Conservation (phyloP, 2,329 filamentous ascomycete genomes). For the Pseudocercospora macadamiae region DNA sequence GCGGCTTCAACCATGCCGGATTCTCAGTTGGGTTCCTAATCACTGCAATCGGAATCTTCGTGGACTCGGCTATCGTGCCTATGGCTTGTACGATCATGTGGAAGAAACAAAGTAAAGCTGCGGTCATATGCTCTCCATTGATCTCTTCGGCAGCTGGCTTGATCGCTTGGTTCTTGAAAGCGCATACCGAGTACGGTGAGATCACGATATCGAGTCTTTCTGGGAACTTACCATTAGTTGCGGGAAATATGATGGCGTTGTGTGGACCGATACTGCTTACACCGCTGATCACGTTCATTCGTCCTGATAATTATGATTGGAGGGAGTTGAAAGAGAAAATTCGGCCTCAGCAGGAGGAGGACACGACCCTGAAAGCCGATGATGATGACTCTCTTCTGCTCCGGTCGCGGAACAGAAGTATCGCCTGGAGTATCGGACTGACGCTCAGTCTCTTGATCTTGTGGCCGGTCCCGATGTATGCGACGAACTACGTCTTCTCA, state of each 20-base stretch:
- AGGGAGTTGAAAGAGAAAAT: slow-evolving; percentile 62
- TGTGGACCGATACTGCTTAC: slow-evolving; percentile 71
- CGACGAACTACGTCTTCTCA: slow-evolving; percentile 51
- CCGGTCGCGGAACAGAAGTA: slow-evolving; percentile 13
- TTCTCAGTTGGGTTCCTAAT: slow-evolving; percentile 52
- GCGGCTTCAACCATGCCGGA: slow-evolving; percentile 52
- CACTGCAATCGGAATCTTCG: slow-evolving; percentile 43
- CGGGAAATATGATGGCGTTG: slow-evolving; percentile 70
- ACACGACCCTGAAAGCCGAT: too few relatives aligned
- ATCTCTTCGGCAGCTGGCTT: slow-evolving; percentile 62
- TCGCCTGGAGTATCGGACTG: slow-evolving; percentile 54
- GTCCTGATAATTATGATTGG: slow-evolving; percentile 79
- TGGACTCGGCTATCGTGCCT: slow-evolving; percentile 51
- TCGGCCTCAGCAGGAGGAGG: slow-evolving; percentile 33
- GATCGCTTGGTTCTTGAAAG: slow-evolving; percentile 22
- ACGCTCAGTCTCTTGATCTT: slow-evolving; percentile 56
- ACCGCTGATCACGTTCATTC: slow-evolving; percentile 61
- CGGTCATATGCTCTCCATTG: slow-evolving; percentile 50
- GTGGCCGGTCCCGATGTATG: slow-evolving; percentile 57
- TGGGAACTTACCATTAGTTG: slow-evolving; percentile 33
- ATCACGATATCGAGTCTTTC: slow-evolving; percentile 21
- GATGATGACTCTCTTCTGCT: neutral
- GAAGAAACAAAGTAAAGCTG: slow-evolving; percentile 50
- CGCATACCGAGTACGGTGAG: slow-evolving; percentile 20
- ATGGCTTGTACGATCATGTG: slow-evolving; percentile 50